These are phyloP conservation scores for Rhododendron henanense DNA, from an alignment of 148 eudicot species.

Conservation along the genomic window DNA sequence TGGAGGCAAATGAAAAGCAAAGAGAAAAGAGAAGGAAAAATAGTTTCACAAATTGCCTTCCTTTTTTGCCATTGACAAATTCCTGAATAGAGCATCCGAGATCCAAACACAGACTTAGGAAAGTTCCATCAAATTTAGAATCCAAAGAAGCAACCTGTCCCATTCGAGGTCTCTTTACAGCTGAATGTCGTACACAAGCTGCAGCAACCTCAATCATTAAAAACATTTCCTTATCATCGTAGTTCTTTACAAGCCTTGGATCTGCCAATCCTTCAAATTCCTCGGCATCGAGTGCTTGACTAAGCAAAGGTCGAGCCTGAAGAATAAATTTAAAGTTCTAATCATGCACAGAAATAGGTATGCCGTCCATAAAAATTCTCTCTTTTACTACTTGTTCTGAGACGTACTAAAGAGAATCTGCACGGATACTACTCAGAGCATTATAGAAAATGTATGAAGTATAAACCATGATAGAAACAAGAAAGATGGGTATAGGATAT, in stretches of 20 bases:
- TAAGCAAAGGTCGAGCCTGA: slow-evolving; percentile 95
- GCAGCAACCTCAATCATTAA: slow-evolving; percentile 81
- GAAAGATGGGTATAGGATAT: not conserved
- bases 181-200: slow-evolving; percentile 84
- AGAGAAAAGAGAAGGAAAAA: not conserved
- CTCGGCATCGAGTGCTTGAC: slow-evolving; percentile 54
- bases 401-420: not conserved
- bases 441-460: not conserved
- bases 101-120: not conserved
- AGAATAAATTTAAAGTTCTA: slow-evolving; percentile 1
- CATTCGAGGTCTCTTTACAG: slow-evolving; percentile 78
- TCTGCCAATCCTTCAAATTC: slow-evolving; percentile 57
- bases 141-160: slow-evolving; percentile 59
- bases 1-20: not conserved
- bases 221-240: slow-evolving; percentile 51
- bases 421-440: not conserved
- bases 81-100: not conserved
- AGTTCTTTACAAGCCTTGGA: slow-evolving; percentile 64
- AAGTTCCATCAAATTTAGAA: not conserved
- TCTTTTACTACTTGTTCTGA: not conserved
- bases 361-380: not conserved
- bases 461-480: not conserved
- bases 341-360: not conserved
- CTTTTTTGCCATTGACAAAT: not conserved
- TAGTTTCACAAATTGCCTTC: not conserved